Evolutionary conservation across 441 rosid species (phyloP).

Genomic region (Sinapis alba): DNA sequence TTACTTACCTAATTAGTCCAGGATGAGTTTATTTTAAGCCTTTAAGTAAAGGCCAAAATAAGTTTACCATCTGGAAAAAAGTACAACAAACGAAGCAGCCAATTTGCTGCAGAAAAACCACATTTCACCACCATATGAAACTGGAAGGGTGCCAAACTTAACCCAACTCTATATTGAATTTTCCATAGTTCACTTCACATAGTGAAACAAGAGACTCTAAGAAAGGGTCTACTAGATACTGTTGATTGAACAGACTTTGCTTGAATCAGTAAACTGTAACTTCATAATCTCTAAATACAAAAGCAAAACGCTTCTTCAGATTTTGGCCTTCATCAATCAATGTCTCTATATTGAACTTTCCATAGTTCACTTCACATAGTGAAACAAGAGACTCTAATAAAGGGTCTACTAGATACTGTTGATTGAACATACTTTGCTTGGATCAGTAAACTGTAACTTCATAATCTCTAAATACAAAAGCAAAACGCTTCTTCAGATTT

Average conservation of each 20-base stretch:
- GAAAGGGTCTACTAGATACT: background rate
- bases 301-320: background rate
- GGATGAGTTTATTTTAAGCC: too few relatives aligned
- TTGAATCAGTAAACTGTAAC: slow-evolving; percentile 6
- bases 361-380: background rate
- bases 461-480: slow-evolving; percentile 1
- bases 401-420: background rate
- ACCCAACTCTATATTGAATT: background rate
- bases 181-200: background rate
- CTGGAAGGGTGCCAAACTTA: background rate
- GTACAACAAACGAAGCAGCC: background rate
- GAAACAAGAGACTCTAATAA: slow-evolving; percentile 10
- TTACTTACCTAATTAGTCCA: too few relatives aligned
- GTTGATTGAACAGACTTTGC: background rate
- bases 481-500: background rate
- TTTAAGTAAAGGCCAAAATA: too few relatives aligned
- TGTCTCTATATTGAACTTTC: background rate
- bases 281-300: slow-evolving; percentile 9
- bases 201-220: slow-evolving; percentile 8
- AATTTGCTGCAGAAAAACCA: background rate
- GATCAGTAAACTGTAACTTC: slow-evolving; percentile 9
- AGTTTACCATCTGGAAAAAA: too few relatives aligned
- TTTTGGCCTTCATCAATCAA: background rate
- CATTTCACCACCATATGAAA: background rate
- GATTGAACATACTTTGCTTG: background rate